Base-by-base conservation (phyloP, 148 eudicot genomes). In the Rhododendron griersonianum region DNA sequence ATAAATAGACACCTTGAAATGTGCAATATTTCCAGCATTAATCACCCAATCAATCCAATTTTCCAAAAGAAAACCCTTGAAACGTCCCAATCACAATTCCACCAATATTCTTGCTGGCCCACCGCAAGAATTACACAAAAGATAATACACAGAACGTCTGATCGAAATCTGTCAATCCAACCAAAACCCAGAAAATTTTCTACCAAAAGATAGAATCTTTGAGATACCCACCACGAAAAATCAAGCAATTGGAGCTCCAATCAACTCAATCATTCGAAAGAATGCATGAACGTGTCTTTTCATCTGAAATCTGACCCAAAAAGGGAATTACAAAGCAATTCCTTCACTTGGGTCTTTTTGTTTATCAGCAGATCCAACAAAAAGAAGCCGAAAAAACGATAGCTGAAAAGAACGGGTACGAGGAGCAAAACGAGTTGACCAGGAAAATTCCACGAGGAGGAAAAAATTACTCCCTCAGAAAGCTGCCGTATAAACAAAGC, bases 301-400 rank as follows among this genome's bases (percentile, higher is more conserved):
- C 2, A n/a, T 33, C 83, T 53, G 37, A 53, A 57, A 30, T 53
- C 57, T 61, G 48, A 35, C 77, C 85, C 74, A 48, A 10, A 48
- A 71, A 73, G 41, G 75, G 33, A 85, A 44, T 71, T 15, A 25
- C 5, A 21, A 30, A 53, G 45, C 48, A 85, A 78, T 79, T 30
- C 50, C 65, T 48, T 65, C 45, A 76, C 44, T 47, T 76, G 77
- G 83, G 25, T 45, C 39, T 59, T 47, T 76, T 47, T 76, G 78
- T 86, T 84, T 69, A 82, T 84, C 86, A 87, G 85, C 85, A 76
- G 86, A 89, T 90, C 90, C 78, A 86, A 89, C 77, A 84, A 84
- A 57, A 25, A 84, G 53, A 59, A 30, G 51, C 53, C 21, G 25
- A 80, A 73, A 47, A 61, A 41, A n/a, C 35, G 33, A 5, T 71